Conservation (phyloP, 805 yeast genomes). For the Nakazawaea pomicola region DNA sequence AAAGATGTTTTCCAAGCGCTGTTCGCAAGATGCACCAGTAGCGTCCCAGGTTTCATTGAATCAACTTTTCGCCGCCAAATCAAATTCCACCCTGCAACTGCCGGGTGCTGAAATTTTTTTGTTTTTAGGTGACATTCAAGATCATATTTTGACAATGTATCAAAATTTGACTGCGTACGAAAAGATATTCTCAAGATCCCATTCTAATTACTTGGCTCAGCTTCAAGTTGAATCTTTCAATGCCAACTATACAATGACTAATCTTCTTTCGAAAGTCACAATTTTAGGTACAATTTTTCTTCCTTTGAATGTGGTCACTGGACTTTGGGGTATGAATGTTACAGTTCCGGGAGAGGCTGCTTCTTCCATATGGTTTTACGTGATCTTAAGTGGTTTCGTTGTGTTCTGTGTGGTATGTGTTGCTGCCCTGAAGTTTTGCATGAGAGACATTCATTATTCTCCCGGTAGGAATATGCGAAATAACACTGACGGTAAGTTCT, state of each 20-base stretch:
- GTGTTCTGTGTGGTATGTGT: constrained; percentile 30
- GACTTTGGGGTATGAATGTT: constrained; percentile 95
- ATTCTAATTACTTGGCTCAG: constrained; percentile 91
- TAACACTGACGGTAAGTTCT: no score
- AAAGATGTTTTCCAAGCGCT: constrained; percentile 91
- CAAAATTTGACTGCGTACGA: constrained; percentile 87
- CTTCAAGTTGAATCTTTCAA: constrained; percentile 88
- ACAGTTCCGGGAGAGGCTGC: constrained; percentile 63
- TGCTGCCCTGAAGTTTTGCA: background rate
- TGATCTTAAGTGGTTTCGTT: constrained; percentile 55
- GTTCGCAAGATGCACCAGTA: constrained; percentile 65
- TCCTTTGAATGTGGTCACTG: constrained; percentile 86
- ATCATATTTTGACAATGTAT: constrained; percentile 93
- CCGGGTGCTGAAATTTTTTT: constrained; percentile 64
- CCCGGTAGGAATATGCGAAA: no score
- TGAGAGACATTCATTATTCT: no score
- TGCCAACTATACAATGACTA: constrained; percentile 79
- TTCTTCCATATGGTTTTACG: constrained; percentile 60
- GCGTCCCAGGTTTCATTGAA: background rate
- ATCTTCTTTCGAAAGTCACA: constrained; percentile 84
- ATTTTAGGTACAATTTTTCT: constrained; percentile 84
- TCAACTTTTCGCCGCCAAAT: no score
- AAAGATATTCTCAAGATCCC: constrained; percentile 88
- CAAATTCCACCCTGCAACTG: no score
- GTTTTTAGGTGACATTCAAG: constrained; percentile 93